Base-by-base conservation (phyloP, 495 filamentous ascomycete species). In the Cercophora scortea region DNA sequence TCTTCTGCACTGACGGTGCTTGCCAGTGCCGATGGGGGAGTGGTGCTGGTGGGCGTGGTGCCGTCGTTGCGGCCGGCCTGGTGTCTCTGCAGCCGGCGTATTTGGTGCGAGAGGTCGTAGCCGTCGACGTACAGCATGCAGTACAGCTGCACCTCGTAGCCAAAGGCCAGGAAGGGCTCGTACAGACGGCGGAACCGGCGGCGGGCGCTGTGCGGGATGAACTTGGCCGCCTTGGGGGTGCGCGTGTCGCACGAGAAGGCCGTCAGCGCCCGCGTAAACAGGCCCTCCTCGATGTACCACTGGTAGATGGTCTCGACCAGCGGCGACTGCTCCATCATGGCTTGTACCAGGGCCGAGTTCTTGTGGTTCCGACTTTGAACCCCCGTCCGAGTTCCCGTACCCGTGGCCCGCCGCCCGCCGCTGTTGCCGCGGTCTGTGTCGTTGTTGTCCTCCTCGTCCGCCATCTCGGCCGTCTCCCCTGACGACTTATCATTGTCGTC, bases 121-220 rank as follows among this genome's bases (percentile, higher is more conserved):
- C 48, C 55, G 35, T 17, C 38, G 8, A 53, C n/a, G 39, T 58
- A 48, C 10, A 44, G 42, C 32, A 54, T 39, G 39, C 55, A 58
- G 51, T 54, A 58, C 8, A 43, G 49, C 42, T 58, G 47, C 13
- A 58, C 45, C 35, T 54, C 55, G 43, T 43, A 58, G 10, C 42
- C 47, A 19, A 58, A 58, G 5, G 47, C 51, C 17, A 49, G 32
- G 32, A 58, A 42, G 8, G 55, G 55, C 34, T 46, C 51, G 7
- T 33, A 25, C 16, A 58, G 36, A 7, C 51, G 42, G 13, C 40
- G 34, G 32, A 58, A 50, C 11, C 18, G 17, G n/a, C 32, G 16
- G 13, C 45, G 39, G n/a, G 42, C 19, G 16, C 11, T 8, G 10
- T n/a, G 8, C 18, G 51, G 19, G 9, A 52, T 16, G 25, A 47